A percentile compares a stretch with the other conserved stretches of the same genome.
Evolutionary conservation across 345 rosid genomes (phyloP).

Genomic region (Ailanthus altissimus): DNA sequence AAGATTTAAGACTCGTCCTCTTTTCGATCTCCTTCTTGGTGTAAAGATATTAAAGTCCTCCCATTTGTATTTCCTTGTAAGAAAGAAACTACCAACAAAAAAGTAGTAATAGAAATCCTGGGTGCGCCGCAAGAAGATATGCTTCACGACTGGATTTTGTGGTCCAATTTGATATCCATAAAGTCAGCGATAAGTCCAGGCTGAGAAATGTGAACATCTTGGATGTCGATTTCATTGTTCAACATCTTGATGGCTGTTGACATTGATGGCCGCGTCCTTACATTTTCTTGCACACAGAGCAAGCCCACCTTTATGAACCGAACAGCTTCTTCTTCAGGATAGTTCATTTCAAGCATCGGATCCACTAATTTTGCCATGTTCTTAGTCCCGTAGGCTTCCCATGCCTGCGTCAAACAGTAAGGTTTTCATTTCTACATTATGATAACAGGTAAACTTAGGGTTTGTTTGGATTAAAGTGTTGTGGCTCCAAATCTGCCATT

Average conservation of each 20-base stretch:
- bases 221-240: slow-evolving; percentile 30
- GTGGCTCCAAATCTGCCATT: too few relatives aligned
- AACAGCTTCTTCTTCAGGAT: slow-evolving; percentile 43
- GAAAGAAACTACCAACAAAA: slow-evolving; percentile 1
- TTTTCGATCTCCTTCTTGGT: too few relatives aligned
- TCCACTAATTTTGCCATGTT: slow-evolving; percentile 41
- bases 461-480: too few relatives aligned
- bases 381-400: slow-evolving; percentile 41
- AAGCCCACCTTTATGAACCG: slow-evolving; percentile 51
- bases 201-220: slow-evolving; percentile 30
- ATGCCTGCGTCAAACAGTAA: slow-evolving; percentile 41
- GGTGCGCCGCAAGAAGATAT: slow-evolving; percentile 21
- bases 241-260: slow-evolving; percentile 41
- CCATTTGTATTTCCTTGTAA: too few relatives aligned
- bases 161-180: slow-evolving; percentile 45
- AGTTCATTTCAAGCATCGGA: slow-evolving; percentile 38
- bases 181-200: slow-evolving; percentile 53
- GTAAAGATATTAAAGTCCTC: too few relatives aligned
- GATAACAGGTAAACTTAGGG: not conserved
- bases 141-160: slow-evolving; percentile 21
- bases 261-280: slow-evolving; percentile 49
- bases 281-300: slow-evolving; percentile 61
- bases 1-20: too few relatives aligned
- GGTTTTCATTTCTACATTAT: not conserved
- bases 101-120: slow-evolving; percentile 15